Evolutionary conservation across 1,284 basidiomycete genomes (phyloP).

Genomic region (Tausonia pullulans): DNA sequence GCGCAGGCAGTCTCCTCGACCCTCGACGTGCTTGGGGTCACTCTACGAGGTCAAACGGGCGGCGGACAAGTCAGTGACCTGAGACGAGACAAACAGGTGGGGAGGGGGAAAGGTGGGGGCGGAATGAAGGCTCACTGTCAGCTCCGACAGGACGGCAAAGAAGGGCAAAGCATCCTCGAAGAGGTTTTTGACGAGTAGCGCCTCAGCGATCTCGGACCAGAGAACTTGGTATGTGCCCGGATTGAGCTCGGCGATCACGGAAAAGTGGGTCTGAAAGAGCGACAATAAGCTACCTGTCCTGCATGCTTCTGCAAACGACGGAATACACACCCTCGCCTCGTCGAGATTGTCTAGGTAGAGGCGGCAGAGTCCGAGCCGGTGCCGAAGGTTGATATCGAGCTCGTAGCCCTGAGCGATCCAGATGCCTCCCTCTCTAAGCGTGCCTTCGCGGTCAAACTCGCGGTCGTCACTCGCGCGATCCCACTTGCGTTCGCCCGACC

Average conservation of each 20-base stretch:
- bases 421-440: slow-evolving; percentile 17
- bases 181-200: slow-evolving; percentile 61
- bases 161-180: slow-evolving; percentile 65
- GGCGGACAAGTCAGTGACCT: too few species aligned
- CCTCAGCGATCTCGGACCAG: slow-evolving; percentile 73
- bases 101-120: background rate
- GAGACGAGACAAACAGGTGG: background rate
- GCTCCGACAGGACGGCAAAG: slow-evolving; percentile 58
- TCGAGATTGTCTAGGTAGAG: slow-evolving; percentile 67
- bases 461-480: slow-evolving; percentile 73
- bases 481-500: slow-evolving; percentile 60
- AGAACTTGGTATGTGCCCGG: slow-evolving; percentile 61
- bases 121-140: slow-evolving; percentile 2
- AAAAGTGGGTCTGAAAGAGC: slow-evolving; percentile 54
- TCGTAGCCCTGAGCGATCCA: slow-evolving; percentile 43
- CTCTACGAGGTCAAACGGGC: slow-evolving; percentile 37
- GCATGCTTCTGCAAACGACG: background rate
- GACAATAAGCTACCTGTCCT: background rate
- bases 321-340: slow-evolving; percentile 59
- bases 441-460: slow-evolving; percentile 59
- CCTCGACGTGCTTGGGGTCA: slow-evolving; percentile 14
- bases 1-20: slow-evolving; percentile 47
- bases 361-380: slow-evolving; percentile 74
- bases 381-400: slow-evolving; percentile 69
- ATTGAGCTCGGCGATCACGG: slow-evolving; percentile 57